A percentile compares a stretch with the other conserved stretches of the same genome.
Conservation (phyloP, 2,329 filamentous ascomycete genomes). For the Ascochyta pisi region DNA sequence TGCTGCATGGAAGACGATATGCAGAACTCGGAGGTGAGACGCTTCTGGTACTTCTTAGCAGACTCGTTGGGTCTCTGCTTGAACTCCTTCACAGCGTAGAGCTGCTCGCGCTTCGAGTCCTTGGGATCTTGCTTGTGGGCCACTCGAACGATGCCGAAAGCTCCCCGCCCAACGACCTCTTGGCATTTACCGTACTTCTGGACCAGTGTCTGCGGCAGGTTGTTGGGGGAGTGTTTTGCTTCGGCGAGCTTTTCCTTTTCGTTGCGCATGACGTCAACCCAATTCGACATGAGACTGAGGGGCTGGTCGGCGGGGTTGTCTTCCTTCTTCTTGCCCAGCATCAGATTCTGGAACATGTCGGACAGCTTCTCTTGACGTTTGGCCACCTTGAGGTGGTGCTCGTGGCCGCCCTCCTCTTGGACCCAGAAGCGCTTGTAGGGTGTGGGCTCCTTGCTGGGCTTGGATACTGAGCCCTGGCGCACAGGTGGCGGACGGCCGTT, state of each 20-base stretch:
- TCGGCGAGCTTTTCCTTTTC: slow-evolving; percentile 78
- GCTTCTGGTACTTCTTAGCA: slow-evolving; percentile 96
- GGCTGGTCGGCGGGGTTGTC: slow-evolving; percentile 74
- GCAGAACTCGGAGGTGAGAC: slow-evolving; percentile 95
- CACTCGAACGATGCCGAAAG: slow-evolving; percentile 96
- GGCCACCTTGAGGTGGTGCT: slow-evolving; percentile 86
- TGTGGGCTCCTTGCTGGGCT: slow-evolving; percentile 41
- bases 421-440: slow-evolving; percentile 62
- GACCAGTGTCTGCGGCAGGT: slow-evolving; percentile 78
- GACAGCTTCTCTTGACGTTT: slow-evolving; percentile 93
- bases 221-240: slow-evolving; percentile 80
- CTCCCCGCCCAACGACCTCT: slow-evolving; percentile 92
- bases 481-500: slow-evolving; percentile 38
- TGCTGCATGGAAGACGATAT: slow-evolving; percentile 97
- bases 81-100: slow-evolving; percentile 98
- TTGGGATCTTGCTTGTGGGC: slow-evolving; percentile 93
- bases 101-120: slow-evolving; percentile 77
- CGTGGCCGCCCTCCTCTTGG: slow-evolving; percentile 73
- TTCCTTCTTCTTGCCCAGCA: slow-evolving; percentile 82
- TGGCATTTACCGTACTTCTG: slow-evolving; percentile 99
- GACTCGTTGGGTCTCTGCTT: slow-evolving; percentile 92
- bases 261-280: slow-evolving; percentile 91
- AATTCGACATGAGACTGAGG: slow-evolving; percentile 90
- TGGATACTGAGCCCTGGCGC: slow-evolving; percentile 30
- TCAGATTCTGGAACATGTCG: slow-evolving; percentile 85